These are phyloP conservation scores for Aegilops sharonensis DNA, from an alignment of 176 grass and related monocot species.

Conservation along the genomic window DNA sequence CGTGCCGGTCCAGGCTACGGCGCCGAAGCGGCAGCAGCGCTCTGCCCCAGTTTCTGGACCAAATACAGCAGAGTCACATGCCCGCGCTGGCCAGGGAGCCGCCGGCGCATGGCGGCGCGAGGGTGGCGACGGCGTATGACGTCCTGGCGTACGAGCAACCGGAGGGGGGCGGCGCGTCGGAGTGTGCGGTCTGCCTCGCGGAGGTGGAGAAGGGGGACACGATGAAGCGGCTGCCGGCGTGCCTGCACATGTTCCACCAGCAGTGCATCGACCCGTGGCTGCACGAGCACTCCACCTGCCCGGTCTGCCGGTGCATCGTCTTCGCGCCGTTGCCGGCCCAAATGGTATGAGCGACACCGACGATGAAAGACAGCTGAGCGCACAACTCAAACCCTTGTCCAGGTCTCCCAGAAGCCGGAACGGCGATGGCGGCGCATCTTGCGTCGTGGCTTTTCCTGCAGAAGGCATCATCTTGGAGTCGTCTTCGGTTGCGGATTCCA, in stretches of 20 bases:
- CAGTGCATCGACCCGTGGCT: background rate
- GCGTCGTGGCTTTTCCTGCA: too few relatives aligned
- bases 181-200: background rate
- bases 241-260: background rate
- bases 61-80: background rate
- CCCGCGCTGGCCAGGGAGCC: background rate
- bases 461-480: too few relatives aligned
- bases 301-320: background rate
- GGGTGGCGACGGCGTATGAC: background rate
- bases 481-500: too few relatives aligned
- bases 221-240: background rate
- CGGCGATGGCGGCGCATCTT: too few relatives aligned
- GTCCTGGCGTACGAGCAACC: background rate
- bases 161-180: background rate
- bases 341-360: background rate
- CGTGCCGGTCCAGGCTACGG: background rate
- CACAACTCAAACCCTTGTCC: too few relatives aligned
- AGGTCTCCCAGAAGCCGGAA: too few relatives aligned
- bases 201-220: background rate
- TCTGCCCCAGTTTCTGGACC: background rate
- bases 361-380: background rate
- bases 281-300: background rate
- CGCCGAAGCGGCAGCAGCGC: too few relatives aligned
- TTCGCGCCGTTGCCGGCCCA: background rate
- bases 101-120: background rate